Evolutionary conservation across 176 grass and related monocot genomes (phyloP).

Genomic region (sorghum (Sorghum bicolor)): DNA sequence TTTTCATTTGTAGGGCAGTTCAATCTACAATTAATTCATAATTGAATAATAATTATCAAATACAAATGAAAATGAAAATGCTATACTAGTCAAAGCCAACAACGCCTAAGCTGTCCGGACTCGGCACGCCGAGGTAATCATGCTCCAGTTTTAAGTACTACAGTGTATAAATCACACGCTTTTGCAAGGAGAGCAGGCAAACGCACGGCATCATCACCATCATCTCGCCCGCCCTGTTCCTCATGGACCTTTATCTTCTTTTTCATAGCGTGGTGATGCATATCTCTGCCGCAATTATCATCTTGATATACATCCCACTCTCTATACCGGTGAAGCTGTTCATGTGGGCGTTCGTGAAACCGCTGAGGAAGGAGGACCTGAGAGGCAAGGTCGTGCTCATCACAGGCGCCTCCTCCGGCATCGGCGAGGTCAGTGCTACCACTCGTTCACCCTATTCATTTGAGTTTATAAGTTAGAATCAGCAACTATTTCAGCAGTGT

Average conservation of each 20-base stretch:
- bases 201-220: neutral
- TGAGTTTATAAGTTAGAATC: no score
- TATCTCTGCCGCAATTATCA: neutral
- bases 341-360: slow-evolving; percentile 25
- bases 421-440: slow-evolving; percentile 38
- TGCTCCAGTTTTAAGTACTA: neutral
- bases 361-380: slow-evolving; percentile 38
- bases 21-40: no score
- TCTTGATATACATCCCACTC: slow-evolving; percentile 47
- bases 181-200: neutral
- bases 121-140: neutral
- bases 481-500: no score
- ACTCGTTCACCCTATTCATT: no score
- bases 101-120: neutral
- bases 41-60: no score
- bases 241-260: slow-evolving; percentile 29
- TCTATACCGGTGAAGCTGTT: slow-evolving; percentile 34
- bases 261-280: slow-evolving; percentile 36
- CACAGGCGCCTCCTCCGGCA: slow-evolving; percentile 63
- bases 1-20: no score
- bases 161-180: neutral
- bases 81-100: no score
- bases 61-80: no score
- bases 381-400: slow-evolving; percentile 52
- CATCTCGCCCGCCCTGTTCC: neutral